phyloP scores from a whole-genome alignment of 805 yeast genomes.

The Kazachstania viticola region DNA sequence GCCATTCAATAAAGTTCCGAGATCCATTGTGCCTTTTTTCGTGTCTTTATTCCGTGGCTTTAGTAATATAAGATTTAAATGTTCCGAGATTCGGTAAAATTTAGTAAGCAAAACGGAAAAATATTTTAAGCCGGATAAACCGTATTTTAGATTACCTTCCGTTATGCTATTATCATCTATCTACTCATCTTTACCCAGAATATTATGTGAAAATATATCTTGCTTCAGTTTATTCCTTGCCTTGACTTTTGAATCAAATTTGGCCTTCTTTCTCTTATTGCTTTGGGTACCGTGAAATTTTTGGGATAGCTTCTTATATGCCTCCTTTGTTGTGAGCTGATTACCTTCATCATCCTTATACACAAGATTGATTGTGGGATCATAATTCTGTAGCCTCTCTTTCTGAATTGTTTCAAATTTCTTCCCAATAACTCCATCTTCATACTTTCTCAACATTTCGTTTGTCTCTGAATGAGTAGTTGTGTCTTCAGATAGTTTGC shows the following conservation, averaged over 20 bases:
- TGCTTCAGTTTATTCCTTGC: constrained; percentile 10
- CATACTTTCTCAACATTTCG: too few relatives aligned
- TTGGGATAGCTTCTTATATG: constrained; percentile 66
- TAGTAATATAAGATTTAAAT: too few relatives aligned
- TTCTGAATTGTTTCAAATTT: constrained; percentile 19
- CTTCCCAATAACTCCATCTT: too few relatives aligned
- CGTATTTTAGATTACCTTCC: too few relatives aligned
- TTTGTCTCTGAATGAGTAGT: too few relatives aligned
- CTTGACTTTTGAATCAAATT: constrained; percentile 13
- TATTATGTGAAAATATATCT: too few relatives aligned
- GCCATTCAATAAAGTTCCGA: too few relatives aligned
- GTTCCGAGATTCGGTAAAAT: too few relatives aligned
- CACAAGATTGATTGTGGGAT: constrained; percentile 35
- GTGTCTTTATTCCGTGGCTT: too few relatives aligned
- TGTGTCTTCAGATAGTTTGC: too few relatives aligned
- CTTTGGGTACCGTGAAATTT: constrained; percentile 56
- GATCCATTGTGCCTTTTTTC: too few relatives aligned
- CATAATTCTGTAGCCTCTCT: constrained; percentile 27
- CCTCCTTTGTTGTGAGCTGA: constrained; percentile 50
- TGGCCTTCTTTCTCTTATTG: constrained; percentile 16
- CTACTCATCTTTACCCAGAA: too few relatives aligned
- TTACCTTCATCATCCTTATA: constrained; percentile 59
- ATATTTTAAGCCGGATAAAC: neutral
- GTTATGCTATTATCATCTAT: neutral
- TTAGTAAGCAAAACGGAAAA: neutral